Base-by-base conservation (phyloP, 495 filamentous ascomycete species). In the Penicillium cosmopolitanum region DNA sequence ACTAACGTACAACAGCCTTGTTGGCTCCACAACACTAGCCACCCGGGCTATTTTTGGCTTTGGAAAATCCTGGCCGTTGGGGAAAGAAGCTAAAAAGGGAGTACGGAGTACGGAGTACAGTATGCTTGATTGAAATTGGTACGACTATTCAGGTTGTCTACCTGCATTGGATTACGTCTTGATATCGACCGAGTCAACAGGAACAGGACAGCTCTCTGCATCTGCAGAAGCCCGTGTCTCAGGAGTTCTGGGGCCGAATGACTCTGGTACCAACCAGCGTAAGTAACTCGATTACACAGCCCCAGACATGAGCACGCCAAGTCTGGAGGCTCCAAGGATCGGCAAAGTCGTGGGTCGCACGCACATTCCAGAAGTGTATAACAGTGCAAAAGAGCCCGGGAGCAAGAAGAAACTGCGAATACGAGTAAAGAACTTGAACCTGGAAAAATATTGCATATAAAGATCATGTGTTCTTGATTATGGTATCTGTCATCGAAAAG, bases 41-140 rank as follows among this genome's bases (percentile, higher is more conserved):
- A 25, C 19, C 53, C 36, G 36, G 36, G 31, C 65, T 69, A 69
- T 69, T 69, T 69, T 64, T 69, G 59, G 59, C 42, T 15, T 16
- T 56, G 53, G 38, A 47, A 62, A 56, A 36, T 7, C 15, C 46
- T 44, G 36, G 36, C 15, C n/a, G 42, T 44, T 44, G 42, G 40
- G 40, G 16, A 18, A 2, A 44, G 15, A n/a, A n/a, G 16, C 42
- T 16, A 18, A 19, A 9, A 16, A 9, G 42, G n/a, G 13, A 7
- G 16, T 8, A 44, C n/a, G n/a, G 13, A 7, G 16, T 8, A 44
- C n/a, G 2, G 42, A 44, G 42, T 44, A n/a, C 36, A 38, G 36
- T 1, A 38, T 38, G 36, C 15, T 38, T 31, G 28, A 7, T 31
- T 31, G 28, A 31, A 31, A 1, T 31, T 31, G 28, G 28, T 31